Percentiles rank a stretch among this genome's conserved stretches.
Evolutionary conservation across 2,329 filamentous ascomycete genomes (phyloP).

Genomic region (Mollisia scopiformis): DNA sequence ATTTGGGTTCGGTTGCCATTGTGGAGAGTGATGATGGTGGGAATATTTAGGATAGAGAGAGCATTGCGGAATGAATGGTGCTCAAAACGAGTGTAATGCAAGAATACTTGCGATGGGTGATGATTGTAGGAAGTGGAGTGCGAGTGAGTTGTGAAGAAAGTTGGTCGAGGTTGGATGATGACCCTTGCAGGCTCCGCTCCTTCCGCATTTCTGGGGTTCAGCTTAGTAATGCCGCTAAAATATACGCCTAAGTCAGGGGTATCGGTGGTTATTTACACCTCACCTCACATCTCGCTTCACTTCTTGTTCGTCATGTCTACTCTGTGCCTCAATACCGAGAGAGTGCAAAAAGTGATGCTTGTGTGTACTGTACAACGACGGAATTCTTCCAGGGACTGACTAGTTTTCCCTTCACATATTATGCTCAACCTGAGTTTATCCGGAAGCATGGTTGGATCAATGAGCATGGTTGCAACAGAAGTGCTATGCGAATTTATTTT

Average conservation of each 20-base stretch:
- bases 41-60: not conserved
- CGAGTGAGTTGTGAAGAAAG: not conserved
- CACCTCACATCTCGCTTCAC: not conserved
- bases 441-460: no score
- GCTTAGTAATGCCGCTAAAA: not conserved
- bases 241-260: not conserved
- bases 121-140: not conserved
- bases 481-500: no score
- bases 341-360: not conserved
- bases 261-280: not conserved
- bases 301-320: not conserved
- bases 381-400: no score
- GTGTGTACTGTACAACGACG: not conserved
- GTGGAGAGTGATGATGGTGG: not conserved
- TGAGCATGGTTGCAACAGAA: no score
- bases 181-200: not conserved
- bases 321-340: not conserved
- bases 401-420: no score
- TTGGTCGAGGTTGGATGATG: not conserved
- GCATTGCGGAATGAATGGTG: slow-evolving; percentile 6
- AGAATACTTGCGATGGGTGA: slow-evolving; percentile 4
- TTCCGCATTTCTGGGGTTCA: not conserved
- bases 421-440: no score
- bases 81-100: slow-evolving; percentile 22
- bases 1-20: slow-evolving; percentile 15